Conservation (phyloP, 345 rosid species). For the Bruguiera sexangula region DNA sequence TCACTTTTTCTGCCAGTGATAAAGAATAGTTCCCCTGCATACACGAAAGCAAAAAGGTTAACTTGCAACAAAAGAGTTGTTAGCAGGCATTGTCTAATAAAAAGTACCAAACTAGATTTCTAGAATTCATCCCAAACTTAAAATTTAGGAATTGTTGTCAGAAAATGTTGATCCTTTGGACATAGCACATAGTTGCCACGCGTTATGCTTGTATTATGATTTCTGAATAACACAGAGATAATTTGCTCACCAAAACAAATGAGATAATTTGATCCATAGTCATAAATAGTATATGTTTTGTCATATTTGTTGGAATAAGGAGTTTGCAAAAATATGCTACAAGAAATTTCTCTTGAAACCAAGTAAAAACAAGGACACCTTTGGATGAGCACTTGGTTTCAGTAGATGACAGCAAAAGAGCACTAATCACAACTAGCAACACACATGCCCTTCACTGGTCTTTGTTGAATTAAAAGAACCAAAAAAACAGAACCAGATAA, state of each 20-base stretch:
- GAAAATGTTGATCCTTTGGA: neutral
- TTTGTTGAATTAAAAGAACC: neutral
- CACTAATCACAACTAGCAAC: slow-evolving; percentile 74
- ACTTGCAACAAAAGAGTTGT: neutral
- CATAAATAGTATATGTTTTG: slow-evolving; percentile 5
- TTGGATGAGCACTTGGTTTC: slow-evolving; percentile 91
- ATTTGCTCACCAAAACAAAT: too few species aligned
- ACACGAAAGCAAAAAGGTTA: slow-evolving; percentile 7
- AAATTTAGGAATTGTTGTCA: neutral
- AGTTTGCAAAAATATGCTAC: too few species aligned
- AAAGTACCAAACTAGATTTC: neutral
- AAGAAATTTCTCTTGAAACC: too few species aligned
- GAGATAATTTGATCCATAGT: neutral
- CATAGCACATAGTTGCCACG: neutral
- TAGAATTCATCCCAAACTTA: neutral
- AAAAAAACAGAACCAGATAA: neutral
- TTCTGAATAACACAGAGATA: neutral
- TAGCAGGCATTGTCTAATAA: too few species aligned
- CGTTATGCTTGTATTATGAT: neutral
- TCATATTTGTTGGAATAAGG: neutral
- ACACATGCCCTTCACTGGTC: slow-evolving; percentile 24
- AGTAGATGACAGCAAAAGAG: slow-evolving; percentile 69
- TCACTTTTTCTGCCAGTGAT: slow-evolving; percentile 68
- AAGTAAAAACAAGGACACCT: slow-evolving; percentile 39
- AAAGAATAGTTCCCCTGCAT: slow-evolving; percentile 85